Base-by-base conservation (phyloP, 2,329 filamentous ascomycete genomes). In the Blastomyces parvus region DNA sequence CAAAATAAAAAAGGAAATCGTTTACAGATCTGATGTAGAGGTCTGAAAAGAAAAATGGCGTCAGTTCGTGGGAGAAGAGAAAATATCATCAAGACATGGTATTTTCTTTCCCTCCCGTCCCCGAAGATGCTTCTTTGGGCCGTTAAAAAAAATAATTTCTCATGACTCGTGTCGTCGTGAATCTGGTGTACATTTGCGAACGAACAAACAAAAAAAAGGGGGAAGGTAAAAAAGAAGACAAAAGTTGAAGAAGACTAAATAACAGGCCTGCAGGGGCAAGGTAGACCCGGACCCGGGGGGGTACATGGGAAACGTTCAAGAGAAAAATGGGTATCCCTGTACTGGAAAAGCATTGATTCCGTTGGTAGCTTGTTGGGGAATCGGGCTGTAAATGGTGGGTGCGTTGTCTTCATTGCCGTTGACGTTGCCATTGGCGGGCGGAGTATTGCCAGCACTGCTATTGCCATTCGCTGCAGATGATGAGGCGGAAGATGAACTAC, bases 361-460 rank as follows among this genome's bases (percentile, higher is more conserved):
- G 44, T 66, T 65, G 7, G 64, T 59, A n/a, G 70, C 60, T 63
- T 72, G 70, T 50, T 74, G 69, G 19, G 70, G 66, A 55, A 73
- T 66, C 52, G 72, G 67, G 58, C 67, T 68, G 62, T 72, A 76
- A 60, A 73, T 72, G 44, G 67, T 70, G 33, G 66, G 70, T 27
- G 76, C 73, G 36, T 68, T 68, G 22, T 70, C 64, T 13, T 56
- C 58, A 30, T 57, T 61, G 33, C 55, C 33, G 55, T 58, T 25
- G 22, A 33, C 17, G 55, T 42, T 40, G 33, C 36, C 36, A 30
- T 38, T 55, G 13, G 62, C 52, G 50, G 52, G 52, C 14, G 52
- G 27, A 1, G 52, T 33, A n/a, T 30, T 55, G 25, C 3, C 52
- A 55, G 17, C 25, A n/a, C 19, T 63, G 53, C 30, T 48, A 44